Base-by-base conservation (phyloP, 495 filamentous ascomycete genomes). In the Penicillium paxilli region DNA sequence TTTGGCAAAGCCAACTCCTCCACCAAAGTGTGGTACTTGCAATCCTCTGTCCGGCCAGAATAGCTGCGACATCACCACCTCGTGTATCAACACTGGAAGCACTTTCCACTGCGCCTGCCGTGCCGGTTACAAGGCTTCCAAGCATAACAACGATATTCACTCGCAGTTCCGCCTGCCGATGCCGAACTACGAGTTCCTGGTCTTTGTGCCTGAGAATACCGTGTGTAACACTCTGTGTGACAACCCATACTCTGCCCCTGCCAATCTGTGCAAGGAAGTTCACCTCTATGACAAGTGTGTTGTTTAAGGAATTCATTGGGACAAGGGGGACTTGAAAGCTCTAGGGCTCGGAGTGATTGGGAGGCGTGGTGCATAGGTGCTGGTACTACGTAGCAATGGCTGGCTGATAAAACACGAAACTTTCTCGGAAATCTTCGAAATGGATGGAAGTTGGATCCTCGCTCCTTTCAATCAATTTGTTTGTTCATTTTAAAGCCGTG, bases 101-200 rank as follows among this genome's bases (percentile, higher is more conserved):
- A 88, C 73, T 64, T 94, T 87, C 55, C 91, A 90, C 69, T 91
- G 87, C 12, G 89, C 88, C 57, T 89, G 58, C 82, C 80, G 49
- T 81, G 79, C 53, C 79, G 89, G 57, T 84, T 77, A 71, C 87
- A 94, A 55, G 85, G 83, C 52, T 83, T 73, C 70, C 10, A 23
- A 48, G 21, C 16, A 55, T 20, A 68, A 77, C 54, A 59, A 62
- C 21, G 55, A 75, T 56, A 52, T 74, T 32, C 51, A 49, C 5
- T 44, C 63, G 54, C 69, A 76, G 60, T 77, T 74, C 69, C 69
- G 73, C 12, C 60, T 77, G 21, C 51, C 60, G 3, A 66, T 77
- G 61, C 67, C 69, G 45, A 63, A 71, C 40, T 77, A 74, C 41
- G 52, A 73, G 59, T 75, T 75, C 60, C 53, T 77, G 38, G 73